Percentiles rank a stretch among this genome's conserved stretches.
Evolutionary conservation across 176 grass and related monocot genomes (phyloP).

Genomic region (Oryza meyeriana): DNA sequence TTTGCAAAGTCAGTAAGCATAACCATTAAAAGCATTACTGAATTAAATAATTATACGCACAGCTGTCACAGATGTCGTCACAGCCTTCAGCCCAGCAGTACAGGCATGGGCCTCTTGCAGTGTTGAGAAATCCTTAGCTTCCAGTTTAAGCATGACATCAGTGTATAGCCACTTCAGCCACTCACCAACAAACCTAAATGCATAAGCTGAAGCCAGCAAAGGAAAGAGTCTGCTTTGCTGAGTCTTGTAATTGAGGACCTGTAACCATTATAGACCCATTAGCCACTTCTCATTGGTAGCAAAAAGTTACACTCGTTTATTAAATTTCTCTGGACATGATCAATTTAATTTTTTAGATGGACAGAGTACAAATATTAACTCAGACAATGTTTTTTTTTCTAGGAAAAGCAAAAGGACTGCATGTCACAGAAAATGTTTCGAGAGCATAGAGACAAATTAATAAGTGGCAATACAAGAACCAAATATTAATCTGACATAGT

Average conservation of each 20-base stretch:
- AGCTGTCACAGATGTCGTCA: conserved; percentile 88
- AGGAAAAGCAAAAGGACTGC: background rate
- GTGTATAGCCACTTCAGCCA: conserved; percentile 97
- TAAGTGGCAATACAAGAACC: background rate
- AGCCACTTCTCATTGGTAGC: background rate
- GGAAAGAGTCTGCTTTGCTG: conserved; percentile 98
- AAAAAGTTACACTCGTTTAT: background rate
- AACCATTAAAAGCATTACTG: background rate
- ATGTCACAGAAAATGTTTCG: background rate
- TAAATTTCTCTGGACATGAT: background rate
- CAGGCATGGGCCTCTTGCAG: conserved; percentile 92
- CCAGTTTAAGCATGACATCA: conserved; percentile 80
- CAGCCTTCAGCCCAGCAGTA: conserved; percentile 91
- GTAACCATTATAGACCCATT: conserved; percentile 32
- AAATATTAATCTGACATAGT: conserved; percentile 6
- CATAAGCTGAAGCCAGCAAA: conserved; percentile 91
- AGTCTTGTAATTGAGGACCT: conserved; percentile 99
- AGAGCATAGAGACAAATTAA: background rate
- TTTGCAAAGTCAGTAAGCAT: background rate
- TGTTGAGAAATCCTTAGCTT: conserved; percentile 93
- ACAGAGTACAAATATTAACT: background rate
- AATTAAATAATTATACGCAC: conserved; percentile 44
- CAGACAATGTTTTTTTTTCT: background rate
- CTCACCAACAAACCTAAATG: conserved; percentile 92
- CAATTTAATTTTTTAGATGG: background rate